phyloP scores from a whole-genome alignment of 2,329 filamentous ascomycete species.

The Exophiala oligosperma region DNA sequence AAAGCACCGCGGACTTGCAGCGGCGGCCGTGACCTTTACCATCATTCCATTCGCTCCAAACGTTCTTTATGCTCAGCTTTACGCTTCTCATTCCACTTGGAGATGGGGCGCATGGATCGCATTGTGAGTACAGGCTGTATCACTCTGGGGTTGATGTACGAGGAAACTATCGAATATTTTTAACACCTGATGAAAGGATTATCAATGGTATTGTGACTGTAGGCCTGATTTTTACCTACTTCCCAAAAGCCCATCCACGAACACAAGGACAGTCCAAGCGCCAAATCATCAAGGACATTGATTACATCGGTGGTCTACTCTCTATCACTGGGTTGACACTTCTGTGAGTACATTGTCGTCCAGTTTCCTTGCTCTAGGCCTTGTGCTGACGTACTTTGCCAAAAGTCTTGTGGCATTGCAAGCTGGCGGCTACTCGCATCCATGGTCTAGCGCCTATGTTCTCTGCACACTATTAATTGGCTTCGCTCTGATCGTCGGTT shows the following conservation, averaged over 20 bases:
- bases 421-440: slow-evolving; percentile 5
- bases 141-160: background rate
- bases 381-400: background rate
- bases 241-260: slow-evolving; percentile 10
- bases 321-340: slow-evolving; percentile 18
- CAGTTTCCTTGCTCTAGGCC: background rate
- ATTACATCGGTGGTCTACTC: slow-evolving; percentile 11
- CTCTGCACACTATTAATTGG: slow-evolving; percentile 11
- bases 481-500: slow-evolving; percentile 37
- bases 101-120: slow-evolving; percentile 12
- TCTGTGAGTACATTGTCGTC: slow-evolving; percentile 8
- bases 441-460: slow-evolving; percentile 29
- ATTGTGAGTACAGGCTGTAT: slow-evolving; percentile 1
- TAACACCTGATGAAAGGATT: background rate
- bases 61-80: slow-evolving; percentile 10
- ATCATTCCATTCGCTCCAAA: slow-evolving; percentile 19
- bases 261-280: slow-evolving; percentile 1
- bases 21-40: slow-evolving; percentile 11
- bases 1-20: slow-evolving; percentile 11
- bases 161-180: too few species aligned
- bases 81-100: slow-evolving; percentile 6
- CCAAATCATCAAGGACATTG: slow-evolving; percentile 10
- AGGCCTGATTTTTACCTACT: slow-evolving; percentile 9
- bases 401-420: slow-evolving; percentile 10
- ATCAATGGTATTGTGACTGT: slow-evolving; percentile 6